Evolutionary conservation across 169 alveolate genomes (phyloP).

Genomic region (Besnoitia besnoiti): DNA sequence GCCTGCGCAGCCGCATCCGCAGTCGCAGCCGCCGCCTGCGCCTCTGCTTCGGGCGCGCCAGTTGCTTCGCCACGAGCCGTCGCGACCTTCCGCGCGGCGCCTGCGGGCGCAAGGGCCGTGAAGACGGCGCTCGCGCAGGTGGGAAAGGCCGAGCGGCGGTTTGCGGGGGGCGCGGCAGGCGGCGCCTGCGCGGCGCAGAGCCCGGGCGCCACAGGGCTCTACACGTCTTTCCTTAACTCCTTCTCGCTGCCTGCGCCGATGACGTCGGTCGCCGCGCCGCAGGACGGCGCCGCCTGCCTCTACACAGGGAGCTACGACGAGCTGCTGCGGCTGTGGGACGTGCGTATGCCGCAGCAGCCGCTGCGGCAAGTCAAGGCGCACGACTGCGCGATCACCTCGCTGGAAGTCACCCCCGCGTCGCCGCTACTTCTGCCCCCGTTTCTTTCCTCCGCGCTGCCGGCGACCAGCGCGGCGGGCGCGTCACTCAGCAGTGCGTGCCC

Average conservation of each 20-base stretch:
- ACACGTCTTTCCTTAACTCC: not conserved
- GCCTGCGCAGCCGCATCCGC: not conserved
- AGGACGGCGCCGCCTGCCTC: constrained; percentile 8
- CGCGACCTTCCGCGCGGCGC: not conserved
- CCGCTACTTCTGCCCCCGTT: constrained; percentile 35
- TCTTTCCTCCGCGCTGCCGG: not conserved
- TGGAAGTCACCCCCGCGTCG: not conserved
- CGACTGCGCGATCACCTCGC: constrained; percentile 25
- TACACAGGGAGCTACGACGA: constrained; percentile 42
- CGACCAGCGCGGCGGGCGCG: not conserved
- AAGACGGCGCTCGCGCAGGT: not conserved
- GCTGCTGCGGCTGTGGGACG: constrained; percentile 28
- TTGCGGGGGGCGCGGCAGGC: not conserved
- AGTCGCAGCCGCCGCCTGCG: too few relatives aligned
- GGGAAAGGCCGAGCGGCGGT: not conserved
- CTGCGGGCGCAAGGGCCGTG: not conserved
- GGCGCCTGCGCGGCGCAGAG: not conserved
- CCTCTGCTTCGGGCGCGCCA: not conserved
- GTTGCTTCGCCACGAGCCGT: not conserved
- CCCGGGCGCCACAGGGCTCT: not conserved
- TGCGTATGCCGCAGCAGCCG: not conserved
- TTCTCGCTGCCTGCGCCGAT: not conserved
- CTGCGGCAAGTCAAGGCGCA: constrained; percentile 29
- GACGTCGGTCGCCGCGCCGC: constrained; percentile 24
- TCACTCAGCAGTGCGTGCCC: not conserved